Evolutionary conservation across 208 protist genomes (phyloP), one percentile per base, ranked within the genome.

Genomic region (Trypanosoma avium): DNA sequence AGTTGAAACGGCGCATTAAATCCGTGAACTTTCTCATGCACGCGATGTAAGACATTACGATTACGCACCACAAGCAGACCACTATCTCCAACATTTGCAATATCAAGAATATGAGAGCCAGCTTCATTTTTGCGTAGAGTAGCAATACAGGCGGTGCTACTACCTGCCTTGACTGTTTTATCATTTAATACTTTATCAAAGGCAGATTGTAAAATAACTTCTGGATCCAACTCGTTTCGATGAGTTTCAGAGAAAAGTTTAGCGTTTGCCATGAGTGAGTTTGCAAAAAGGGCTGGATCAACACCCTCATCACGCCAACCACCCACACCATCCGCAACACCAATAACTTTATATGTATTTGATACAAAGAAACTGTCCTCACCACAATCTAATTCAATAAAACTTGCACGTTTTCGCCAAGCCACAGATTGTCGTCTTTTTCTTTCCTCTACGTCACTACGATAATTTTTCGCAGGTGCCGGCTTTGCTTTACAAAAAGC

Each of bases 1-100:
- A 97, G 80, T 75, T 97, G 94, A 61, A 93, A 97, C 6, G 94
- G 94, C 4, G 88, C 82, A 78, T 97, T 97, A 70, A 97, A 97
- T 63, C 78, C 81, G 77, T 97, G 94, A 30, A 90, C 78, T 61
- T 93, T 90, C 65, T 96, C 90, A 59, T 92, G 80, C 9, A 86
- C 81, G 50, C 92, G 83, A 64, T 92, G 91, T 55, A 93, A 66
- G 52, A 84, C 54, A 48, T 81, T 64, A 26, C 83, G 77, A 67
- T 97, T 76, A 30, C 94, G 89, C 36, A 94, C 71, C 27, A 97
- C 79, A 19, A 97, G 50, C 19, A 92, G 62, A 9, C 89, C 92
- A 65, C 87, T 94, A 68, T 97, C 92, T 24, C 93, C 93, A 12
- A 97, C 77, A 75, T 97, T 97, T 26, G 90, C 88, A 12, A 97